A percentile compares a stretch with the other conserved stretches of the same genome.
These are phyloP conservation scores for Colletotrichum sansevieriae DNA, from an alignment of 2,329 filamentous ascomycete species.

Conservation along the genomic window DNA sequence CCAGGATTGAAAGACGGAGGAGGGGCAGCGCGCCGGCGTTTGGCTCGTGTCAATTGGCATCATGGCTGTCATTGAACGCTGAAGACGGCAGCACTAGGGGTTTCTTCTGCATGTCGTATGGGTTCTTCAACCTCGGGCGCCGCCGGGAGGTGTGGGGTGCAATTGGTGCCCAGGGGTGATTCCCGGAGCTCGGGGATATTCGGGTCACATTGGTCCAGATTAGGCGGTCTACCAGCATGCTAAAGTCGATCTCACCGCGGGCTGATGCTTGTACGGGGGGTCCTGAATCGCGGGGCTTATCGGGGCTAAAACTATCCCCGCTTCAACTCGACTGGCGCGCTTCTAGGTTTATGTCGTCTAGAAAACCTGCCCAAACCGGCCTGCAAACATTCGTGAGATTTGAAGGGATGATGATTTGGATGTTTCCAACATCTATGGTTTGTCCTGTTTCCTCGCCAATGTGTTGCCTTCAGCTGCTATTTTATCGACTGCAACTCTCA, in stretches of 20 bases:
- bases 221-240: slow-evolving; percentile 19
- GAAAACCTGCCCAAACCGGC: slow-evolving; percentile 14
- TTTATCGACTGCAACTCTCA: neutral
- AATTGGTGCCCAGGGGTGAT: slow-evolving; percentile 16
- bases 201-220: slow-evolving; percentile 36
- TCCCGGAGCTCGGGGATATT: slow-evolving; percentile 30
- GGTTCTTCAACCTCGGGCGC: slow-evolving; percentile 30
- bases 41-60: slow-evolving; percentile 20
- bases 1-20: slow-evolving; percentile 21
- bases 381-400: slow-evolving; percentile 1
- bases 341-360: slow-evolving; percentile 20
- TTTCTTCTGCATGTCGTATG: slow-evolving; percentile 29
- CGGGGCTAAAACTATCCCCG: slow-evolving; percentile 28
- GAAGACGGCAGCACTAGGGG: slow-evolving; percentile 34
- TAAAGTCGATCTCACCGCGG: slow-evolving; percentile 27
- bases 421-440: neutral
- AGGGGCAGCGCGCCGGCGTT: slow-evolving; percentile 10
- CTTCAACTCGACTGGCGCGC: slow-evolving; percentile 41
- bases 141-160: slow-evolving; percentile 27
- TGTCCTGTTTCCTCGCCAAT: neutral
- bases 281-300: slow-evolving; percentile 38
- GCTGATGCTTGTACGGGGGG: slow-evolving; percentile 16
- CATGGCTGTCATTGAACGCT: slow-evolving; percentile 28
- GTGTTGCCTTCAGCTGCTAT: neutral
- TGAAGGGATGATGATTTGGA: slow-evolving; percentile 6